Evolutionary conservation across 2,329 filamentous ascomycete genomes (phyloP), one percentile per base, ranked within the genome.

Genomic region (Claviceps sp.): DNA sequence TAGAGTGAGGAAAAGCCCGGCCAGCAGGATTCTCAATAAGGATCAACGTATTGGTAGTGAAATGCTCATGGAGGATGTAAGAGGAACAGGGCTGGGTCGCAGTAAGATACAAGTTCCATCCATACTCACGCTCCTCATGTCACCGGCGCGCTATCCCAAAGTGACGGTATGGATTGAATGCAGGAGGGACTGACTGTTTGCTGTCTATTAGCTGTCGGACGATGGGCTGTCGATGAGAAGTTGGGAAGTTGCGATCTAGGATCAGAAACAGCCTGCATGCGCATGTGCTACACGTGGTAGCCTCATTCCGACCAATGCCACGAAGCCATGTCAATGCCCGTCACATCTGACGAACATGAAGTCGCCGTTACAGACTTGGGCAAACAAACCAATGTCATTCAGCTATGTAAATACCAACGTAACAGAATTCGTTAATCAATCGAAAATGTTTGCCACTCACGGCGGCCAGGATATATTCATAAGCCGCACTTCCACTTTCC

Each of bases 101-200:
- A 16, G 34, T 41, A 30, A 22, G 19, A 43, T 34, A 22, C 13
- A 19, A 17, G 11, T 24, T 45, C 16, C 8, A n/a, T 45, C 16
- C n/a, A 26, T 30, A 26, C 43, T 10, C 13, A 30, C 17, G 41
- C 43, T 45, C 13, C 22, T 14, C 43, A 7, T 19, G 10, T 44
- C 42, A 16, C 17, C 41, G 22, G 19, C 11, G 11, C 41, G 5
- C 19, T 17, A 45, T 49, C 17, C 44, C 24, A 43, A 14, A 40
- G 55, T 54, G 55, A 55, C 50, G 41, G 17, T 22, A 19, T 24
- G 19, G 5, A 43, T 19, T 43, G 19, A 22, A 19, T 14, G 56
- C 56, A 57, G 52, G 55, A 56, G 50, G 26, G 52, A 56, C 48
- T 50, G 44, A 45, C 10, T 26, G 24, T 13, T n/a, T 7, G 22